Evolutionary conservation across 2,329 filamentous ascomycete species (phyloP).

Genomic region (Aspergillus tanneri): DNA sequence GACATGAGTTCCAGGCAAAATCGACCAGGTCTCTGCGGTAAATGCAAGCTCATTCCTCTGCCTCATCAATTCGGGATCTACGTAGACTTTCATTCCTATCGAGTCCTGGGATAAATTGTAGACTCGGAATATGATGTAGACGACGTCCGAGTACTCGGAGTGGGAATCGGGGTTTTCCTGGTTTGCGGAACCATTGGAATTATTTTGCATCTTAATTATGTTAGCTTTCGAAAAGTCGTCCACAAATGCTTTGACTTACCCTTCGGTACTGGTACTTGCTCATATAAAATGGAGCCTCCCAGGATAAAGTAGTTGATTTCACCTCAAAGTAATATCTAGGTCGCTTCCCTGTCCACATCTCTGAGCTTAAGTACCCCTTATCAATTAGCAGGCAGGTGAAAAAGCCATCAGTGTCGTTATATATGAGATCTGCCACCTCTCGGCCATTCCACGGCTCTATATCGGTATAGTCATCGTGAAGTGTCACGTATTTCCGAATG

Average conservation of each 20-base stretch:
- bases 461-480: conserved; percentile 43
- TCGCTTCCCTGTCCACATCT: conserved; percentile 20
- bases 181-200: neutral
- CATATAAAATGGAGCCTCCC: conserved; percentile 48
- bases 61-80: conserved; percentile 38
- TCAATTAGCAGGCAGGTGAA: conserved; percentile 13
- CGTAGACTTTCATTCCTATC: conserved; percentile 38
- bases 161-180: no score
- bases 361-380: conserved; percentile 8
- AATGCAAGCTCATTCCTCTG: conserved; percentile 7
- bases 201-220: conserved; percentile 8
- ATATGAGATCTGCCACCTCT: conserved; percentile 52
- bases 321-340: conserved; percentile 54
- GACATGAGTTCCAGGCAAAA: conserved; percentile 4
- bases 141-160: conserved; percentile 3
- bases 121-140: conserved; percentile 48
- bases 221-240: neutral
- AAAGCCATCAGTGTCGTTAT: conserved; percentile 27
- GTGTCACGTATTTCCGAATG: conserved; percentile 44
- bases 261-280: conserved; percentile 47
- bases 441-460: conserved; percentile 42
- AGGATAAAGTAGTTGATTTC: conserved; percentile 47
- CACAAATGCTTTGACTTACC: conserved; percentile 30
- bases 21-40: conserved; percentile 14
- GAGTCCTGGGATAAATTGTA: conserved; percentile 35